Base-by-base conservation (phyloP, 2,329 filamentous ascomycete species). In the Aotearoamyces nothofagi region DNA sequence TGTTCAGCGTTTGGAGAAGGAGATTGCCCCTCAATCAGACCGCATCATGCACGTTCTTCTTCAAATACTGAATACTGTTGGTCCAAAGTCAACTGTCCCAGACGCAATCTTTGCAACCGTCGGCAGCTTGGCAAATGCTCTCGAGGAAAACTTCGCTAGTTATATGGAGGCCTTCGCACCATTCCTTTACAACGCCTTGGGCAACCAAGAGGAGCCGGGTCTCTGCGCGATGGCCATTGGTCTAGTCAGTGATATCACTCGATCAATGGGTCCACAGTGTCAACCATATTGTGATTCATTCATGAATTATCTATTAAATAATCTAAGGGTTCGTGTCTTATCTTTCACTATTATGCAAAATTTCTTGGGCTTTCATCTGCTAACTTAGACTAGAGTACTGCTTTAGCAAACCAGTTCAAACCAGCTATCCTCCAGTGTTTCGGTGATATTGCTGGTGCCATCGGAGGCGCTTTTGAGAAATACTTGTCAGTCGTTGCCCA, bases 141-240 rank as follows among this genome's bases (percentile, higher is more conserved):
- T 96, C 46, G 86, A 94, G 50, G 82, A 84, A 31, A 83, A 87
- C 42, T 98, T 98, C 54, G 62, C 78, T 52, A 90, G 92, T 61
- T 98, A 98, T 63, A 96, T 98, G 87, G 83, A 93, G 23, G 72
- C 82, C 2, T 98, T 98, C 56, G 66, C 75, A 24, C 84, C 84
- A 7, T 94, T 83, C 69, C 63, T 98, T 27, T 90, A 90, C 66
- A 92, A 83, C 43, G 90, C 90, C 15, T 73, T 98, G 16, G 78
- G 77, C 47, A 96, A 96, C 63, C 84, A 93, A 51, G 87, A 98
- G 40, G 90, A 94, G 59, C 80, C 86, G 19, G 79, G 75, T 53
- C 69, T 96, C 37, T 96, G 90, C 65, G 78, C 87, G 25, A 92
- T 96, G 76, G 87, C 90, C 45, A 94, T 98, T 53, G 90, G 90